Percentiles rank a stretch among this genome's conserved stretches.
Conservation (phyloP, 495 filamentous ascomycete genomes). For the Aspergillus kassunensis region DNA sequence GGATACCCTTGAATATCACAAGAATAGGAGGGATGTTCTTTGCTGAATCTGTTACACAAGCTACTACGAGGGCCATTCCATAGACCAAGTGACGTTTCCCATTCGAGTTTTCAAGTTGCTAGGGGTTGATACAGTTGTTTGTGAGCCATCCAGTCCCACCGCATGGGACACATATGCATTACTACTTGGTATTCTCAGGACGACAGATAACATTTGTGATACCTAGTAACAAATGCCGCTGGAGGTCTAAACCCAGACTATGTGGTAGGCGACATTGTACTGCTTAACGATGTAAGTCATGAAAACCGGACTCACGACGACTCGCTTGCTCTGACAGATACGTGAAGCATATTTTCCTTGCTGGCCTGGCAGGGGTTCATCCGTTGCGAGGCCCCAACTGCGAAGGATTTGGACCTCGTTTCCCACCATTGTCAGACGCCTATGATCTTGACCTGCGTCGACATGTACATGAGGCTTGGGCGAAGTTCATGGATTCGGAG, state of each 20-base stretch:
- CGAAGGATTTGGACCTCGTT: constrained; percentile 64
- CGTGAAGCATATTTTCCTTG: constrained; percentile 64
- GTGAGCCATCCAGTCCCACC: constrained; percentile 44
- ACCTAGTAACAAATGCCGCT: constrained; percentile 77
- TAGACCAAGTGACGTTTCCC: constrained; percentile 65
- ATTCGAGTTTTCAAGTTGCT: constrained; percentile 66
- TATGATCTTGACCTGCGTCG: constrained; percentile 68
- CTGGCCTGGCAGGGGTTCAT: constrained; percentile 65
- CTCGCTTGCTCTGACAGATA: constrained; percentile 20
- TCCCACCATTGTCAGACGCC: constrained; percentile 70
- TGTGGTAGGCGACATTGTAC: constrained; percentile 66
- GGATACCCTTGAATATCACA: constrained; percentile 26
- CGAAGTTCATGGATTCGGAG: constrained; percentile 36
- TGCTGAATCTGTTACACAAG: constrained; percentile 31
- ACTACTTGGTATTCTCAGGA: no score
- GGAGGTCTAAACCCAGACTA: constrained; percentile 68
- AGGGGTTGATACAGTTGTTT: constrained; percentile 60
- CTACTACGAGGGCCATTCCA: constrained; percentile 73
- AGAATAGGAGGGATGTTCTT: background rate
- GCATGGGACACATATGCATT: no score
- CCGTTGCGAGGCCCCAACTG: constrained; percentile 69
- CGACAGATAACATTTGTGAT: no score
- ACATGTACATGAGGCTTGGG: constrained; percentile 59
- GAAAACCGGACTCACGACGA: constrained; percentile 7
- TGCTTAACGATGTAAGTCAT: constrained; percentile 63